Conservation (phyloP, 2,329 filamentous ascomycete genomes). For the Claviceps humidiphila region DNA sequence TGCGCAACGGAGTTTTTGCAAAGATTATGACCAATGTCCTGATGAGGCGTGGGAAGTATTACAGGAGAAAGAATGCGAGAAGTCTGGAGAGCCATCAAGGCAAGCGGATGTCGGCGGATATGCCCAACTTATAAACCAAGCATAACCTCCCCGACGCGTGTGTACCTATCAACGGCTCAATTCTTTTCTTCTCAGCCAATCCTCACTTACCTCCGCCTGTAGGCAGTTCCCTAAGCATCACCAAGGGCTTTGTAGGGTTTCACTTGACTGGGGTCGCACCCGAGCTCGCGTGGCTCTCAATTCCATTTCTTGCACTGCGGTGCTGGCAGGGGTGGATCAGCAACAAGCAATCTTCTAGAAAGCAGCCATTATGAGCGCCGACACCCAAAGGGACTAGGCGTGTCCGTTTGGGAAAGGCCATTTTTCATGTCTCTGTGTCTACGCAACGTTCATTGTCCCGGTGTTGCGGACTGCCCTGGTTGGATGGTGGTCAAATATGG, state of each 20-base stretch:
- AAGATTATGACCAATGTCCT: not conserved
- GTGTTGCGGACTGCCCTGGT: conserved; percentile 2
- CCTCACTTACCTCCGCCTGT: not conserved
- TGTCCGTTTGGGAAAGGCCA: not conserved
- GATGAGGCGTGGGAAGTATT: not conserved
- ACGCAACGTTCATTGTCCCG: not conserved
- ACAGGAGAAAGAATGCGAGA: not conserved
- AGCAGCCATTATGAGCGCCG: not conserved
- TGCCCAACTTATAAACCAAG: conserved; percentile 10
- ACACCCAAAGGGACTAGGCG: not conserved
- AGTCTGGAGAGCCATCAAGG: not conserved
- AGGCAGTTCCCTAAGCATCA: not conserved
- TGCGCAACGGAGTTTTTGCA: too few species aligned
- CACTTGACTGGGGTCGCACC: conserved; percentile 6
- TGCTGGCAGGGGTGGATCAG: conserved; percentile 1
- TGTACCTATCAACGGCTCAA: conserved; percentile 2
- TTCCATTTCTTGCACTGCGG: conserved; percentile 3
- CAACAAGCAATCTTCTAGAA: conserved; percentile 2
- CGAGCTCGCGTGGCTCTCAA: conserved; percentile 11
- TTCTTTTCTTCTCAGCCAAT: conserved; percentile 1
- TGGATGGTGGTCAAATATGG: not conserved
- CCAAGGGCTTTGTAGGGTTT: not conserved
- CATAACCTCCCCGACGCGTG: not conserved
- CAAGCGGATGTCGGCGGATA: conserved; percentile 5
- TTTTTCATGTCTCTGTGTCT: not conserved